A percentile compares a stretch with the other conserved stretches of the same genome.
phyloP scores from a whole-genome alignment of 1,139 yeast species.

The Taiozyma sp. region DNA sequence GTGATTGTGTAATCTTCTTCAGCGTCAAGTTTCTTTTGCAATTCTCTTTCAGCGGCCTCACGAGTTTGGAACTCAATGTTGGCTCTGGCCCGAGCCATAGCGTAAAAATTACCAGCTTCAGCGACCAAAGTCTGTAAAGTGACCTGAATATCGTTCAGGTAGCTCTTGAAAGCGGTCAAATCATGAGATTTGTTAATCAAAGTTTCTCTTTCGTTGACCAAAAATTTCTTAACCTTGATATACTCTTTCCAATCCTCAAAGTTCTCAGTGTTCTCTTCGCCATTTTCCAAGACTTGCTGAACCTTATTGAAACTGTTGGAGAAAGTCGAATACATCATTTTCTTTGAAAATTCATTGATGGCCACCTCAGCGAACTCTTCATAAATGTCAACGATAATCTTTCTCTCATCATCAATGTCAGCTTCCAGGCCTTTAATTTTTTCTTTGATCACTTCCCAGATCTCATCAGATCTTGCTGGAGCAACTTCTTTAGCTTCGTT shows the following conservation, averaged over 20 bases:
- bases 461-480: slow-evolving; percentile 33
- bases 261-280: slow-evolving; percentile 29
- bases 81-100: slow-evolving; percentile 74
- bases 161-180: slow-evolving; percentile 44
- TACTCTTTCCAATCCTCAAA: slow-evolving; percentile 73
- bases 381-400: slow-evolving; percentile 55
- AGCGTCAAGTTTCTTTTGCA: slow-evolving; percentile 4
- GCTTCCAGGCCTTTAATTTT: slow-evolving; percentile 36
- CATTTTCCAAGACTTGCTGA: slow-evolving; percentile 25
- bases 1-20: slow-evolving; percentile 10
- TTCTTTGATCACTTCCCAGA: slow-evolving; percentile 31
- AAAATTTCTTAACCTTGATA: slow-evolving; percentile 50
- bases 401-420: slow-evolving; percentile 42
- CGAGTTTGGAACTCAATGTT: slow-evolving; percentile 75
- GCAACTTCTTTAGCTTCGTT: slow-evolving; percentile 32
- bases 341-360: slow-evolving; percentile 46
- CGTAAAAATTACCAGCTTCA: slow-evolving; percentile 70
- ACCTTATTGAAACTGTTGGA: slow-evolving; percentile 26
- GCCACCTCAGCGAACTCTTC: slow-evolving; percentile 72
- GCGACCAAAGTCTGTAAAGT: slow-evolving; percentile 56
- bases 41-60: slow-evolving; percentile 36
- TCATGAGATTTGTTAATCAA: slow-evolving; percentile 47
- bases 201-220: slow-evolving; percentile 53
- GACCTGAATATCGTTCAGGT: slow-evolving; percentile 52
- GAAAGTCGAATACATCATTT: slow-evolving; percentile 31